phyloP scores from a whole-genome alignment of 805 yeast genomes.

The Torulaspora maleeae region DNA sequence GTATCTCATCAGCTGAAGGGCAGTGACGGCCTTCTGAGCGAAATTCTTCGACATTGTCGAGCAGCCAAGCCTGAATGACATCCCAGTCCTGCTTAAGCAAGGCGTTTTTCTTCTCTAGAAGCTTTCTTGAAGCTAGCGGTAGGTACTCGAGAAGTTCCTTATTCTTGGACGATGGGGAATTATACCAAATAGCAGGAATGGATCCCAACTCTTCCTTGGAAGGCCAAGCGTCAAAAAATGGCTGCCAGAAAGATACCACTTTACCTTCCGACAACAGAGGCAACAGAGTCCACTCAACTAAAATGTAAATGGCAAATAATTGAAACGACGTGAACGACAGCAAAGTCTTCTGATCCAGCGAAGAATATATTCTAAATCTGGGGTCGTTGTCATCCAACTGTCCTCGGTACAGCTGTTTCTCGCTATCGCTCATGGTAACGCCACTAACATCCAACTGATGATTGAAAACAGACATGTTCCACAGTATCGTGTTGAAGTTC shows the following conservation, averaged over 20 bases:
- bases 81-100: slow-evolving; percentile 46
- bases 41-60: slow-evolving; percentile 19
- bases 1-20: slow-evolving; percentile 9
- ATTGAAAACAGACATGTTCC: slow-evolving; percentile 40
- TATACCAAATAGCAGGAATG: slow-evolving; percentile 64
- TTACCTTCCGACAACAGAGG: slow-evolving; percentile 23
- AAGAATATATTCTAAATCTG: slow-evolving; percentile 32
- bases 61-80: slow-evolving; percentile 31
- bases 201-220: slow-evolving; percentile 44
- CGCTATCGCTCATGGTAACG: slow-evolving; percentile 6
- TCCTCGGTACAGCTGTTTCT: background rate
- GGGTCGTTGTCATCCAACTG: slow-evolving; percentile 17
- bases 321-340: slow-evolving; percentile 54
- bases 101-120: slow-evolving; percentile 39
- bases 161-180: slow-evolving; percentile 27
- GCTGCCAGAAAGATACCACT: slow-evolving; percentile 54
- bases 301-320: slow-evolving; percentile 45
- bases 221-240: slow-evolving; percentile 66
- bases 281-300: slow-evolving; percentile 30
- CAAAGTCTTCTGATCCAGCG: slow-evolving; percentile 36
- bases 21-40: background rate
- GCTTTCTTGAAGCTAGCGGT: slow-evolving; percentile 42
- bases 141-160: slow-evolving; percentile 35
- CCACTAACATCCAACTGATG: slow-evolving; percentile 18
- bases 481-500: slow-evolving; percentile 51